A percentile compares a stretch with the other conserved stretches of the same genome.
Evolutionary conservation across 768 basidiomycete species (phyloP).

Genomic region (Trametes sanguinea): DNA sequence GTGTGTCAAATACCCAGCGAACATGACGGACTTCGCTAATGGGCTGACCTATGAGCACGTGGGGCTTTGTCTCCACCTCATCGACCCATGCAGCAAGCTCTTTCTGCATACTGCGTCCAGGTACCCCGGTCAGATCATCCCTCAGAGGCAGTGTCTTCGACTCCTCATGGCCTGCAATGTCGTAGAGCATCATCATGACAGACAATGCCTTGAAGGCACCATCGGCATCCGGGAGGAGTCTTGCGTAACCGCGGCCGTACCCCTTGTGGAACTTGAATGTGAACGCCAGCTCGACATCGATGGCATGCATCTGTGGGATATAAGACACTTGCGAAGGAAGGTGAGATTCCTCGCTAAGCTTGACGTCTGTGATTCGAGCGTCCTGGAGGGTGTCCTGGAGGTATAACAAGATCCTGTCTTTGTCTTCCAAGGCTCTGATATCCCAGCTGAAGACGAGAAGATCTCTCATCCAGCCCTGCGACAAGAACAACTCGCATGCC

Average conservation of each 20-base stretch:
- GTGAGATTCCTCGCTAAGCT: constrained; percentile 18
- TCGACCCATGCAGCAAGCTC: constrained; percentile 34
- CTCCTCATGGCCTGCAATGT: constrained; percentile 40
- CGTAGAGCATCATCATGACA: constrained; percentile 22
- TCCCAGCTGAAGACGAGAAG: constrained; percentile 31
- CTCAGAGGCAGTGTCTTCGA: constrained; percentile 5
- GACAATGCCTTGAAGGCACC: constrained; percentile 39
- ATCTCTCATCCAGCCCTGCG: constrained; percentile 30
- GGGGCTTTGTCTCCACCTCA: constrained; percentile 41
- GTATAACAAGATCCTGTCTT: constrained; percentile 22
- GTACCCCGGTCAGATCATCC: constrained; percentile 6
- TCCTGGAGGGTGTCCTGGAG: constrained; percentile 4
- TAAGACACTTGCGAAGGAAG: constrained; percentile 15
- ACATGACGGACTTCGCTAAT: neutral
- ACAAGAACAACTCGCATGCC: constrained; percentile 14
- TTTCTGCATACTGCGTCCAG: constrained; percentile 31
- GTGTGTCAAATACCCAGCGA: neutral
- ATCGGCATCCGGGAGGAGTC: constrained; percentile 30
- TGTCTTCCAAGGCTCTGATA: constrained; percentile 25
- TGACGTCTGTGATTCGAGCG: constrained; percentile 20
- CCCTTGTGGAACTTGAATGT: constrained; percentile 38
- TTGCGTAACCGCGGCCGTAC: constrained; percentile 38
- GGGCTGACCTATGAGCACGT: constrained; percentile 41
- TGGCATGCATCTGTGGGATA: neutral
- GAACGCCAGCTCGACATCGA: constrained; percentile 32